These are phyloP conservation scores for Oryza australiensis DNA, from an alignment of 176 grass and related monocot species.

Conservation along the genomic window DNA sequence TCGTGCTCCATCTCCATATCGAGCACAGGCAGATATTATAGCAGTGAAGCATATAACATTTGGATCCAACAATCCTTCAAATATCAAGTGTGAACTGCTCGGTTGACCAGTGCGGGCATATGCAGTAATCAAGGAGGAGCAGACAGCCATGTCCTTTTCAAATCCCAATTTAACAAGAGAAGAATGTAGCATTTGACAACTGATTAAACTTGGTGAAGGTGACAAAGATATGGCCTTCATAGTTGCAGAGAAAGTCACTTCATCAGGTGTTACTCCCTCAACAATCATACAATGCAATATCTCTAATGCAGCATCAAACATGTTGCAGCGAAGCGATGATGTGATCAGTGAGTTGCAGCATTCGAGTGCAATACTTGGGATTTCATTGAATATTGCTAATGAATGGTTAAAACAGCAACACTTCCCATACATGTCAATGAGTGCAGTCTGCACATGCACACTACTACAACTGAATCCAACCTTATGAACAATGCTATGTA, in stretches of 20 bases:
- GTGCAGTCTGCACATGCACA: constrained; percentile 28
- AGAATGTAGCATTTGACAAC: constrained; percentile 34
- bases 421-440: constrained; percentile 43
- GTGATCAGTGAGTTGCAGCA: constrained; percentile 38
- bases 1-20: constrained; percentile 19
- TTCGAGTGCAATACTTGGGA: constrained; percentile 31
- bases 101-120: constrained; percentile 27
- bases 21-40: constrained; percentile 22
- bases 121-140: constrained; percentile 39
- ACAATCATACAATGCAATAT: constrained; percentile 26
- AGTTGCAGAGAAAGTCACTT: constrained; percentile 37
- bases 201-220: constrained; percentile 21
- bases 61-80: constrained; percentile 47
- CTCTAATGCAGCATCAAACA: constrained; percentile 8
- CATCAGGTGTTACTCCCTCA: constrained; percentile 36
- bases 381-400: constrained; percentile 31
- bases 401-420: constrained; percentile 26
- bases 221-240: constrained; percentile 38
- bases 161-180: constrained; percentile 32
- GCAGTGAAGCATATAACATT: constrained; percentile 34
- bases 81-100: constrained; percentile 32
- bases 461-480: constrained; percentile 22
- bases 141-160: constrained; percentile 36
- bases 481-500: constrained; percentile 30
- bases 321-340: constrained; percentile 28